Evolutionary conservation across 352 stramenopile species (phyloP), one percentile per base, ranked within the genome.

Genomic region (Globisporangium paddicum): DNA sequence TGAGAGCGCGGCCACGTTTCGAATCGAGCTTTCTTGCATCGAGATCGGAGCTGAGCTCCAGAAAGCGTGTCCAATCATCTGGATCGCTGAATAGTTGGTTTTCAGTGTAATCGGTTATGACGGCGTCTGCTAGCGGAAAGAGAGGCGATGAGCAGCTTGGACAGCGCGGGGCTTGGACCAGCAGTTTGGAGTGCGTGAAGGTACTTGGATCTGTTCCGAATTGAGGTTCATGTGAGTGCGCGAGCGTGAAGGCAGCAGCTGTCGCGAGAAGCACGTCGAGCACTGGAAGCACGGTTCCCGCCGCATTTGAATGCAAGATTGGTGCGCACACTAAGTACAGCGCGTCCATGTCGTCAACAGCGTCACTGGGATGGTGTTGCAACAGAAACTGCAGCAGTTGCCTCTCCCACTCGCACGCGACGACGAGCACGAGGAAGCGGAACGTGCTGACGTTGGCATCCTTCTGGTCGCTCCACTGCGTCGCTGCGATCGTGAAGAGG

Each of bases 341-440:
- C 2, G 19, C 23, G 14, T 50, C 18, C 14, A 79, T 45, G 35
- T 70, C 52, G 0, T 60, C 50, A 7, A 47, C 37, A 30, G 71
- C 63, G 51, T 88, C 75, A 7, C 34, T 47, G 23, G 26, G 54
- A 32, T 81, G 61, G 16, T 50, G 51, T 19, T 75, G 73, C 34
- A 88, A 46, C 30, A 86, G 30, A 45, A 53, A 64, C 1, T 26
- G n/a, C 49, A 70, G 16, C 25, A 87, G 67, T 5, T 69, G 47
- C 19, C 55, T 46, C 28, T 83, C 66, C 48, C 76, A 55, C 63
- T 48, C 26, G 40, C 53, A 65, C 7, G 58, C 64, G 14, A 70
- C 54, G 3, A 77, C 46, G 19, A 68, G 54, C 34, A 66, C 47
- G 25, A 77, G 41, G 38, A 77, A 72, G 2, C 23, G 8, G 9